A percentile compares a stretch with the other conserved stretches of the same genome.
phyloP scores from a whole-genome alignment of 2,329 filamentous ascomycete genomes.

The Blastomyces emzantsi region DNA sequence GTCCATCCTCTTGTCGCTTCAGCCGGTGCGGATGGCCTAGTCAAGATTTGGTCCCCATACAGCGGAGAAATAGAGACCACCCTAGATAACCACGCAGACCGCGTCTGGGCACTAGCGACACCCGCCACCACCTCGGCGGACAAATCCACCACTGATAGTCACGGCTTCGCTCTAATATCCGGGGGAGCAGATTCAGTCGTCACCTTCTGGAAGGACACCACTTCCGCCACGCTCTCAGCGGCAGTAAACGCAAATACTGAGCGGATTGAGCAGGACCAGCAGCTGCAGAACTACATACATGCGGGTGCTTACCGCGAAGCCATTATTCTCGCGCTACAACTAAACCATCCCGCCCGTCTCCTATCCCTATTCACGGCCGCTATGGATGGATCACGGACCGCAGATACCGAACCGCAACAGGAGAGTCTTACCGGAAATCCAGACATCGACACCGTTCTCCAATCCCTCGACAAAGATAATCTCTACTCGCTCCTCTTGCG shows the following conservation, averaged over 20 bases:
- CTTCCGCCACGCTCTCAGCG: conserved; percentile 64
- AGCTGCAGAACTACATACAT: conserved; percentile 86
- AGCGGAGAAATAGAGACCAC: conserved; percentile 79
- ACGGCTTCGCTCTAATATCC: conserved; percentile 66
- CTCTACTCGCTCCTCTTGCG: conserved; percentile 73
- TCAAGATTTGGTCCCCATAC: conserved; percentile 92
- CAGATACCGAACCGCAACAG: conserved; percentile 20
- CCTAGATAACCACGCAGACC: conserved; percentile 92
- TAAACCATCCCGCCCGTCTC: conserved; percentile 86
- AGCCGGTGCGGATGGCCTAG: conserved; percentile 85
- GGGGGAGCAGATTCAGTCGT: conserved; percentile 88
- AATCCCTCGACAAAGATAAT: conserved; percentile 71
- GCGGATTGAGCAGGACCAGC: conserved; percentile 87
- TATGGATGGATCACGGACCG: conserved; percentile 44
- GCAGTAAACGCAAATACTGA: conserved; percentile 64
- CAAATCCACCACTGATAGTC: conserved; percentile 25
- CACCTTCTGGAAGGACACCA: conserved; percentile 94
- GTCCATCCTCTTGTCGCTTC: conserved; percentile 53
- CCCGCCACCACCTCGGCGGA: conserved; percentile 36
- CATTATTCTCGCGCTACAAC: conserved; percentile 80
- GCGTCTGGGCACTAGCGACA: conserved; percentile 84
- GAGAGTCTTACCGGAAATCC: conserved; percentile 37
- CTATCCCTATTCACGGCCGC: conserved; percentile 77
- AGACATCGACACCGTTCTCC: conserved; percentile 72
- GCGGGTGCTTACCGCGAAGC: conserved; percentile 84